Percentiles rank a stretch among this genome's conserved stretches.
Evolutionary conservation across 805 yeast genomes (phyloP).

Genomic region (Kodamaea nitidulidarum): DNA sequence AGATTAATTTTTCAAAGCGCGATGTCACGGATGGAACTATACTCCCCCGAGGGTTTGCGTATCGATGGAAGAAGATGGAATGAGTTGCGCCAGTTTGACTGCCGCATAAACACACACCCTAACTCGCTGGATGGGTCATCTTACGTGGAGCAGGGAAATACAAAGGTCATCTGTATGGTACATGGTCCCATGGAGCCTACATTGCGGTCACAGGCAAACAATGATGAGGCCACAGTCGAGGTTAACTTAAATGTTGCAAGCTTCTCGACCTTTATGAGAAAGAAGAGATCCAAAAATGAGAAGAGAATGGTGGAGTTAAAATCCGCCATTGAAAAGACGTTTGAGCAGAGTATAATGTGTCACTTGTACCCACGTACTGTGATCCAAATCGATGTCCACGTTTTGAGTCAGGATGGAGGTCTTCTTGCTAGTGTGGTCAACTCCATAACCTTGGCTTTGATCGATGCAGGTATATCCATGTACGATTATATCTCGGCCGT

Average conservation of each 20-base stretch:
- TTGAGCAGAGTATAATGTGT: slow-evolving; percentile 67
- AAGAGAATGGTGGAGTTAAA: slow-evolving; percentile 64
- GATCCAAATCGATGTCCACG: slow-evolving; percentile 71
- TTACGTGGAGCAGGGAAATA: slow-evolving; percentile 85
- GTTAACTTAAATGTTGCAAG: slow-evolving; percentile 73
- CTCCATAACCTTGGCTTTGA: slow-evolving; percentile 81
- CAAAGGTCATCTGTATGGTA: slow-evolving; percentile 80
- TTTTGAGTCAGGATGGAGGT: slow-evolving; percentile 89
- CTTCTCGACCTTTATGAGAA: slow-evolving; percentile 73
- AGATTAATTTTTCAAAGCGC: background rate
- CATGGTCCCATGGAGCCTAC: slow-evolving; percentile 89
- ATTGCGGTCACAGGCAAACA: slow-evolving; percentile 46
- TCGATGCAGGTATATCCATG: slow-evolving; percentile 95
- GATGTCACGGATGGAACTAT: slow-evolving; percentile 73
- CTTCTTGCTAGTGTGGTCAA: slow-evolving; percentile 74
- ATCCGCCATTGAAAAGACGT: slow-evolving; percentile 63
- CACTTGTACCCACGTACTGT: slow-evolving; percentile 79
- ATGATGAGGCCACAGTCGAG: slow-evolving; percentile 52
- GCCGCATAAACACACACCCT: slow-evolving; percentile 85
- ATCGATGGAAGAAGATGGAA: slow-evolving; percentile 94
- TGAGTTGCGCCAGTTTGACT: slow-evolving; percentile 77
- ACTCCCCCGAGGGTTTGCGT: slow-evolving; percentile 93
- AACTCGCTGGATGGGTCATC: slow-evolving; percentile 89
- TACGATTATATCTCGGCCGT: slow-evolving; percentile 84
- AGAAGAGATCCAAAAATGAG: slow-evolving; percentile 65